Conservation (phyloP, 257 asterid genomes). For the Petunia secreta region DNA sequence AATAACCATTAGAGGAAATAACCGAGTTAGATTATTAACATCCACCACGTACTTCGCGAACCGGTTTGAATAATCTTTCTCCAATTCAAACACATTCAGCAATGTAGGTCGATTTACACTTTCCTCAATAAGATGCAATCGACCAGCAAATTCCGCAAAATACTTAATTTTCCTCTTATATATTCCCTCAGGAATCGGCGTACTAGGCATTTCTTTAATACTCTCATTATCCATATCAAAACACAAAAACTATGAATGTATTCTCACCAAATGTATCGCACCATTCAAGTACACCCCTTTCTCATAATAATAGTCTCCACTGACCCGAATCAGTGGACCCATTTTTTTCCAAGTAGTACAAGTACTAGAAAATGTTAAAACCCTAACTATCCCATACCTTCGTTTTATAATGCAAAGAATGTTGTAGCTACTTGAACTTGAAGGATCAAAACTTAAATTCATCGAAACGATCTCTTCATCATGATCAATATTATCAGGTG, state of each 20-base stretch:
- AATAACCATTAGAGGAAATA: neutral
- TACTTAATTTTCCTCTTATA: neutral
- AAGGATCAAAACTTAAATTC: constrained; percentile 7
- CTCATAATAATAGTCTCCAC: neutral
- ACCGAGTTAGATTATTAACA: neutral
- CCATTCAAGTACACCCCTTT: neutral
- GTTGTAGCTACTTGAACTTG: neutral
- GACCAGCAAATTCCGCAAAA: neutral
- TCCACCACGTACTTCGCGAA: constrained; percentile 1
- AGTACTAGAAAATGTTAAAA: neutral
- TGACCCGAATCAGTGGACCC: neutral
- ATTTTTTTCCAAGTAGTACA: neutral
- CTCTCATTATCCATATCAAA: neutral
- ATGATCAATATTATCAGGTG: neutral
- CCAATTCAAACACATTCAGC: neutral
- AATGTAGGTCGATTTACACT: neutral
- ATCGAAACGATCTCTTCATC: neutral
- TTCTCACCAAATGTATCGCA: neutral
- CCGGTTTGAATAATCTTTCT: neutral
- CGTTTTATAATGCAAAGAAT: neutral
- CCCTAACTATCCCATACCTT: neutral
- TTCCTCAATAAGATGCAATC: neutral
- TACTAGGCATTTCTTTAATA: neutral
- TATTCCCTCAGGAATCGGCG: neutral
- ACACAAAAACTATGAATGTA: neutral